Percentiles rank a stretch among this genome's conserved stretches.
phyloP scores from a whole-genome alignment of 2,329 filamentous ascomycete genomes.

The Botryotinia narcissicola region DNA sequence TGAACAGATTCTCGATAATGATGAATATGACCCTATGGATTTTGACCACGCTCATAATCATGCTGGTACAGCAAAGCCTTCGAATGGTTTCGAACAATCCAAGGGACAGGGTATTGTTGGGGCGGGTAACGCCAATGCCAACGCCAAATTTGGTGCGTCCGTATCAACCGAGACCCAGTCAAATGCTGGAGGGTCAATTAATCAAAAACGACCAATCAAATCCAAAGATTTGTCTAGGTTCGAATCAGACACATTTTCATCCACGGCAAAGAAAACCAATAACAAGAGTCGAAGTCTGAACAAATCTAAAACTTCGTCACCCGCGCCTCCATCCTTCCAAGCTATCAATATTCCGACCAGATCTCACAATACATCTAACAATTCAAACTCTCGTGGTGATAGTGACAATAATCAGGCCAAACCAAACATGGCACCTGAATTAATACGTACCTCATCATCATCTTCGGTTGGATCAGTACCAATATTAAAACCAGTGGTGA shows the following conservation, averaged over 20 bases:
- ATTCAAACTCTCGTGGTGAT: conserved; percentile 17
- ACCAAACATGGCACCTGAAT: conserved; percentile 24
- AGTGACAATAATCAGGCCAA: conserved; percentile 12
- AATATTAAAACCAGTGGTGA: conserved; percentile 10
- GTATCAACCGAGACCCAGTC: conserved; percentile 33
- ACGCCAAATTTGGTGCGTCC: conserved; percentile 29
- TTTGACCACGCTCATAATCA: conserved; percentile 19
- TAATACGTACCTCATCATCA: conserved; percentile 23
- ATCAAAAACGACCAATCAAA: conserved; percentile 32
- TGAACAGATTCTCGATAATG: conserved; percentile 32
- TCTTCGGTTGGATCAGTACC: conserved; percentile 23
- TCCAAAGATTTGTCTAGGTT: conserved; percentile 28
- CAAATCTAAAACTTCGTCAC: conserved; percentile 22
- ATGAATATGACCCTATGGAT: conserved; percentile 20
- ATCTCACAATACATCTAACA: conserved; percentile 18
- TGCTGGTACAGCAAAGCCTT: conserved; percentile 18
- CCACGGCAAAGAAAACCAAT: conserved; percentile 22
- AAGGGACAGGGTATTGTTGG: conserved; percentile 17
- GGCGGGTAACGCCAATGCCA: conserved; percentile 25
- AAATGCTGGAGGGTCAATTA: conserved; percentile 22
- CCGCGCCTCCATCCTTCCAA: conserved; percentile 24
- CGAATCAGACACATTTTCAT: conserved; percentile 35
- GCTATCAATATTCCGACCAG: conserved; percentile 22
- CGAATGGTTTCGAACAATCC: conserved; percentile 9
- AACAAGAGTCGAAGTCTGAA: conserved; percentile 16